Evolutionary conservation across 2,329 filamentous ascomycete species (phyloP).

Genomic region (Elsinoe arachidis): DNA sequence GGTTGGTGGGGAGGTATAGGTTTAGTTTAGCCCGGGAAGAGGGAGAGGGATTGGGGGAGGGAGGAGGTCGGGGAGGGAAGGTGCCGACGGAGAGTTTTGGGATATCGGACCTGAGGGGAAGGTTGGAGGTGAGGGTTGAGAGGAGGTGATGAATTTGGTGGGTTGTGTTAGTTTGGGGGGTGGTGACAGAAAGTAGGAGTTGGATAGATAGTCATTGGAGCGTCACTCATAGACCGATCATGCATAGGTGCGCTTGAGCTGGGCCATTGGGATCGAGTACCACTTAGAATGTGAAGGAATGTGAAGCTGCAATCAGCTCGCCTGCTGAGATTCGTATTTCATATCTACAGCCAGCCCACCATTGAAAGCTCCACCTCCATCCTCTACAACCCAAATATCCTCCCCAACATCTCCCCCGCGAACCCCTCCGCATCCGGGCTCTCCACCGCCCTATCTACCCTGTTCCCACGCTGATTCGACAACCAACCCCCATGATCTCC

Average conservation of each 20-base stretch:
- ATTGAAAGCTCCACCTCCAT: no score
- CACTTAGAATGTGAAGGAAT: no score
- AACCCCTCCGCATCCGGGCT: slow-evolving; percentile 56
- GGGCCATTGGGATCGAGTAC: no score
- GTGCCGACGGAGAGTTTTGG: slow-evolving; percentile 8
- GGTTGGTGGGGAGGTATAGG: slow-evolving; percentile 16
- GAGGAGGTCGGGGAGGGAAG: not conserved
- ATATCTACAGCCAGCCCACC: no score
- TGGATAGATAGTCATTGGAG: no score
- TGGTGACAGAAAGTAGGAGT: not conserved
- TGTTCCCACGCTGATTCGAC: slow-evolving; percentile 64
- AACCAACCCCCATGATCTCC: slow-evolving; percentile 70
- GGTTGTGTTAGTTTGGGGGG: not conserved
- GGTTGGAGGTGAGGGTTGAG: slow-evolving; percentile 5
- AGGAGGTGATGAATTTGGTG: not conserved
- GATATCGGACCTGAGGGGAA: slow-evolving; percentile 2
- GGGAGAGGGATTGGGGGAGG: not conserved
- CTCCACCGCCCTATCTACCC: slow-evolving; percentile 62
- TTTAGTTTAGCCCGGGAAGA: not conserved
- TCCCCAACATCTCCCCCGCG: slow-evolving; percentile 21
- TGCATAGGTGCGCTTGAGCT: no score
- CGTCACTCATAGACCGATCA: no score
- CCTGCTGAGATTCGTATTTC: no score
- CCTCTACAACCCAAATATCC: slow-evolving; percentile 19
- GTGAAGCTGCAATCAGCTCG: no score